These are phyloP conservation scores for Fusarium palustre DNA, from an alignment of 2,329 filamentous ascomycete species.

Conservation along the genomic window DNA sequence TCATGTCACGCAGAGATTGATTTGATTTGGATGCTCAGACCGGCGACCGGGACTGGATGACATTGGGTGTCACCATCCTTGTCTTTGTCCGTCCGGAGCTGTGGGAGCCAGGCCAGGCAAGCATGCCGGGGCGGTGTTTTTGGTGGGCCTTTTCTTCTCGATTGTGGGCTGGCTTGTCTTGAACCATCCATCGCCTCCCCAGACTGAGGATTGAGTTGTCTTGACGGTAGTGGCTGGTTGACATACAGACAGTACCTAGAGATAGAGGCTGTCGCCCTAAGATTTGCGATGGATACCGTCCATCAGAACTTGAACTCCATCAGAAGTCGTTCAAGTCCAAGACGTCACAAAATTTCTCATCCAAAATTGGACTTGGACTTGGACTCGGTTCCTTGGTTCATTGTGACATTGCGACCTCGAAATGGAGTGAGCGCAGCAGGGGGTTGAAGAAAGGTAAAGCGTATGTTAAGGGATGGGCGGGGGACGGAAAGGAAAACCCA, in stretches of 20 bases:
- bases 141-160: conserved; percentile 37
- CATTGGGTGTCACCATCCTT: conserved; percentile 39
- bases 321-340: background rate
- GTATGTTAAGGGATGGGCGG: conserved; percentile 33
- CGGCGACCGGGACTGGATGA: conserved; percentile 20
- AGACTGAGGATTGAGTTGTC: conserved; percentile 23
- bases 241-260: background rate
- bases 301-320: background rate
- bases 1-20: conserved; percentile 44
- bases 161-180: conserved; percentile 33
- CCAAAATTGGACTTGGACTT: conserved; percentile 28
- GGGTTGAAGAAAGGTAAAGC: conserved; percentile 13
- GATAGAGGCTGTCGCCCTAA: background rate
- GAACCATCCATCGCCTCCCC: conserved; percentile 37
- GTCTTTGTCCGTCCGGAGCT: conserved; percentile 39
- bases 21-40: conserved; percentile 26
- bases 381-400: conserved; percentile 30
- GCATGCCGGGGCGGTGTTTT: conserved; percentile 44
- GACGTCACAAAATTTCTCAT: conserved; percentile 2
- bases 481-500: conserved; percentile 42
- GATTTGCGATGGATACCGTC: background rate
- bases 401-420: conserved; percentile 42
- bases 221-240: conserved; percentile 5
- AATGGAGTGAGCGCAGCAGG: conserved; percentile 40
- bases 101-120: conserved; percentile 39